These are phyloP conservation scores for Calonectria multiphialidica DNA, from an alignment of 2,329 filamentous ascomycete genomes.

Conservation along the genomic window DNA sequence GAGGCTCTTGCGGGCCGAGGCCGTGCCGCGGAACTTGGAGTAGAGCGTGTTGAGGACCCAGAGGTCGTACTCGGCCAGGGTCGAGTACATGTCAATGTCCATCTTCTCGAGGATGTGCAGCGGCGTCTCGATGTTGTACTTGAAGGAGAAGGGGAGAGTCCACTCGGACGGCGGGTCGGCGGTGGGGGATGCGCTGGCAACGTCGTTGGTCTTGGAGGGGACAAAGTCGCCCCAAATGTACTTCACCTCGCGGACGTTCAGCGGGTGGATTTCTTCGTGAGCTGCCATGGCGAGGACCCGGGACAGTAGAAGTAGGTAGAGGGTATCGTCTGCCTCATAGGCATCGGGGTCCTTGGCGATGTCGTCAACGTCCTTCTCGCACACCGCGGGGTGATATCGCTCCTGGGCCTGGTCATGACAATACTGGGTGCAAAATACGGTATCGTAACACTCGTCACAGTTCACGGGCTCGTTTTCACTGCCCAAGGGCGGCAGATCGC, in stretches of 20 bases:
- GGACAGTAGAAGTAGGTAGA: slow-evolving; percentile 73
- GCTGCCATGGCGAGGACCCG: slow-evolving; percentile 73
- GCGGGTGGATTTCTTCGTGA: slow-evolving; percentile 71
- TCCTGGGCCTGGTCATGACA: slow-evolving; percentile 70
- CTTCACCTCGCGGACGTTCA: slow-evolving; percentile 73
- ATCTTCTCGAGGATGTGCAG: slow-evolving; percentile 86
- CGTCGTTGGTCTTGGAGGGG: slow-evolving; percentile 63
- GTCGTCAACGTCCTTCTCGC: slow-evolving; percentile 74
- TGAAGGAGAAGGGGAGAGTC: slow-evolving; percentile 84
- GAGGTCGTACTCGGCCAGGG: slow-evolving; percentile 71
- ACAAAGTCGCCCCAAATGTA: slow-evolving; percentile 80
- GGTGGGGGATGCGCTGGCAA: slow-evolving; percentile 65
- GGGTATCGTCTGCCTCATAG: slow-evolving; percentile 68
- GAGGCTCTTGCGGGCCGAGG: slow-evolving; percentile 83
- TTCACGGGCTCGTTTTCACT: slow-evolving; percentile 60
- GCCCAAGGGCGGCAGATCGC: slow-evolving; percentile 73
- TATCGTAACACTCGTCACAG: slow-evolving; percentile 73
- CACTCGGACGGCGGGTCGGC: slow-evolving; percentile 70
- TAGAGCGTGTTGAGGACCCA: slow-evolving; percentile 95
- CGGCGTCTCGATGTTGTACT: slow-evolving; percentile 79
- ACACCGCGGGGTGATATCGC: slow-evolving; percentile 74
- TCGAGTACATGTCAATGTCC: slow-evolving; percentile 81
- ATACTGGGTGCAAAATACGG: slow-evolving; percentile 73
- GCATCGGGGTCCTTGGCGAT: slow-evolving; percentile 74
- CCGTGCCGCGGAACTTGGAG: slow-evolving; percentile 92